phyloP scores from a whole-genome alignment of 2,329 filamentous ascomycete species.

The Stachybotrys elegans region DNA sequence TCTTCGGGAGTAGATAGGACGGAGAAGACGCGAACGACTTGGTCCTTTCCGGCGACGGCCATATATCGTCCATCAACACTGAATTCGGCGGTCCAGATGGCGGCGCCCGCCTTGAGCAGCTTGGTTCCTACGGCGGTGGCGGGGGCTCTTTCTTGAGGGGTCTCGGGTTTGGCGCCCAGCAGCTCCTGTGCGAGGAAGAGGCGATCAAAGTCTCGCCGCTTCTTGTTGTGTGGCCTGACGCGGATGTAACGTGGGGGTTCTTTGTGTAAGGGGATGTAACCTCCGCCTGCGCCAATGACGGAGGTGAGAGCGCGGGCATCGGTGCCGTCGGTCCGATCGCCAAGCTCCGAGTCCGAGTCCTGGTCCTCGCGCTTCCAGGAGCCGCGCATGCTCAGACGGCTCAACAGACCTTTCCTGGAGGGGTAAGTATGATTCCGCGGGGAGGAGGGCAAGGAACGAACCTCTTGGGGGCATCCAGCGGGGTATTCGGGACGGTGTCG shows the following conservation, averaged over 20 bases:
- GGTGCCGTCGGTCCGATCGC: conserved; percentile 71
- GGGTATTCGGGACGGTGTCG: conserved; percentile 30
- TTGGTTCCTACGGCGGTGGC: conserved; percentile 34
- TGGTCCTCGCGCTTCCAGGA: conserved; percentile 68
- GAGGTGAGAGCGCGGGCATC: conserved; percentile 80
- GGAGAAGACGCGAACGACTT: conserved; percentile 79
- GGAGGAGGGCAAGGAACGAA: too few species aligned
- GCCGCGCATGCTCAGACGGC: conserved; percentile 67
- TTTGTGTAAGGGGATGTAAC: conserved; percentile 82
- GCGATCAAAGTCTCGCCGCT: conserved; percentile 73
- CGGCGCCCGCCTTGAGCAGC: conserved; percentile 47
- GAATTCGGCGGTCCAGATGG: conserved; percentile 90
- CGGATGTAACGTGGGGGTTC: conserved; percentile 89
- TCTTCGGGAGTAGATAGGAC: conserved; percentile 82
- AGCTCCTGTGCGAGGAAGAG: conserved; percentile 91
- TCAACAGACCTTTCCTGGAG: conserved; percentile 81
- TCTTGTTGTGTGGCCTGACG: conserved; percentile 76
- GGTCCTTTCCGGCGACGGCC: conserved; percentile 87
- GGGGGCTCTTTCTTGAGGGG: conserved; percentile 23
- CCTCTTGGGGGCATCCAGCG: conserved; percentile 41
- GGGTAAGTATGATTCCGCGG: too few species aligned
- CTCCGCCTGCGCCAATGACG: conserved; percentile 58
- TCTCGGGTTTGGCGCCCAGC: conserved; percentile 46
- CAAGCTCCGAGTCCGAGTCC: conserved; percentile 66
- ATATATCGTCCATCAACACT: conserved; percentile 88